Percentiles rank a stretch among this genome's conserved stretches.
Evolutionary conservation across 495 filamentous ascomycete species (phyloP).

Genomic region (Penicillium egyptiacum): DNA sequence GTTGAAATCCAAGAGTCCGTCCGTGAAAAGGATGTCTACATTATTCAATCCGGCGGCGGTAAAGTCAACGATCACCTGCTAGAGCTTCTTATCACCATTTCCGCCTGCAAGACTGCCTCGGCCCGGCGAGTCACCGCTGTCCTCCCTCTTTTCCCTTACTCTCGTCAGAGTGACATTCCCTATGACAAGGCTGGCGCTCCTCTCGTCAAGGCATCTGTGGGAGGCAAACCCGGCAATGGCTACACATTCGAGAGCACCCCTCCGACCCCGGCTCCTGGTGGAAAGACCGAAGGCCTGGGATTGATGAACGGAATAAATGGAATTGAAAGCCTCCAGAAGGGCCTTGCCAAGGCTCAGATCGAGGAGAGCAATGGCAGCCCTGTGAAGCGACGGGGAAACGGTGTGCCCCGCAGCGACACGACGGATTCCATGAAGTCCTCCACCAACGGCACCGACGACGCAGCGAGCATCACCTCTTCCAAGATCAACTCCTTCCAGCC

Average conservation of each 20-base stretch:
- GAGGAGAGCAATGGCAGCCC: conserved; percentile 52
- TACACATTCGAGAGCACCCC: conserved; percentile 96
- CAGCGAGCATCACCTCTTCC: conserved; percentile 50
- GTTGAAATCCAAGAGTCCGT: conserved; percentile 95
- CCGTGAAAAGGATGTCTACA: conserved; percentile 96
- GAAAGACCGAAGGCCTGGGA: conserved; percentile 59
- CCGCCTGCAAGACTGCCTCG: conserved; percentile 94
- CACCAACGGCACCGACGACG: conserved; percentile 47
- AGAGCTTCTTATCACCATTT: conserved; percentile 94
- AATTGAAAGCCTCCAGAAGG: conserved; percentile 61
- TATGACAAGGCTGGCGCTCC: conserved; percentile 95
- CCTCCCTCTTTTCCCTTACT: conserved; percentile 94
- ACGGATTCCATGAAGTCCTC: conserved; percentile 57
- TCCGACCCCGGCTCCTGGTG: conserved; percentile 72
- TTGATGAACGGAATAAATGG: conserved; percentile 65
- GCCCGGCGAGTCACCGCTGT: conserved; percentile 90
- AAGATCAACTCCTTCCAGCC: conserved; percentile 66
- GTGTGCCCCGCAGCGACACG: conserved; percentile 58
- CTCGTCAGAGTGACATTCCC: conserved; percentile 88
- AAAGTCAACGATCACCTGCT: conserved; percentile 95
- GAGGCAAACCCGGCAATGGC: conserved; percentile 52
- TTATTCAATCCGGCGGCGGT: conserved; percentile 85
- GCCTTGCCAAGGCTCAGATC: conserved; percentile 60
- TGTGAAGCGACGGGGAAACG: conserved; percentile 43
- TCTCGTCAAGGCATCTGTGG: conserved; percentile 63